Conservation (phyloP, 2,329 filamentous ascomycete species). For the Fusarium temperatum region DNA sequence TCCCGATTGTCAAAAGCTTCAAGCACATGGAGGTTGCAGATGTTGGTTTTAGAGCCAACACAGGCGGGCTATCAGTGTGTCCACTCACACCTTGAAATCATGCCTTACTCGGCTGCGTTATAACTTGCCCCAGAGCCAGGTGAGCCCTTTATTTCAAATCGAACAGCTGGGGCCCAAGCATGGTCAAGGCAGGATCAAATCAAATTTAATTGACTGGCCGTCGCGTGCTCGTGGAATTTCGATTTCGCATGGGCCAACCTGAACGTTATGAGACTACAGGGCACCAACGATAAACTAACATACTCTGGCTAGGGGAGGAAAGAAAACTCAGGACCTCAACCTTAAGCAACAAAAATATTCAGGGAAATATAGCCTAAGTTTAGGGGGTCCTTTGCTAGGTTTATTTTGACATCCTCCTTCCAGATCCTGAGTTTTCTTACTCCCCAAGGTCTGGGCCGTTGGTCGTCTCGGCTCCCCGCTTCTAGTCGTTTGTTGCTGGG, state of each 20-base stretch:
- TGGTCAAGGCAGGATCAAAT: constrained; percentile 10
- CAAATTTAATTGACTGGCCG: constrained; percentile 15
- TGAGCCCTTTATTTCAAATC: constrained; percentile 20
- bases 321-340: no score
- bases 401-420: no score
- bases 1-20: constrained; percentile 25
- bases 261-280: constrained; percentile 26
- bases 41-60: constrained; percentile 16
- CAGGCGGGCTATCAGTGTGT: constrained; percentile 5
- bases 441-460: constrained; percentile 1
- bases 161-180: not conserved
- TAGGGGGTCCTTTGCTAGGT: no score
- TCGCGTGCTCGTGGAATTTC: constrained; percentile 23
- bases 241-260: constrained; percentile 26
- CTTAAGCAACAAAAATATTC: no score
- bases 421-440: no score
- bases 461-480: constrained; percentile 35
- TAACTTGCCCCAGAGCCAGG: constrained; percentile 13
- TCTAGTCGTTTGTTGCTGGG: constrained; percentile 27
- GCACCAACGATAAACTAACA: constrained; percentile 37
- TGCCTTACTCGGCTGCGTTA: constrained; percentile 22
- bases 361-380: no score
- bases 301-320: not conserved
- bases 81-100: constrained; percentile 31
- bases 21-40: constrained; percentile 20